Percentiles rank a stretch among this genome's conserved stretches.
These are phyloP conservation scores for Gracilaria caudata DNA, from an alignment of 23 red algal species.

Conservation along the genomic window DNA sequence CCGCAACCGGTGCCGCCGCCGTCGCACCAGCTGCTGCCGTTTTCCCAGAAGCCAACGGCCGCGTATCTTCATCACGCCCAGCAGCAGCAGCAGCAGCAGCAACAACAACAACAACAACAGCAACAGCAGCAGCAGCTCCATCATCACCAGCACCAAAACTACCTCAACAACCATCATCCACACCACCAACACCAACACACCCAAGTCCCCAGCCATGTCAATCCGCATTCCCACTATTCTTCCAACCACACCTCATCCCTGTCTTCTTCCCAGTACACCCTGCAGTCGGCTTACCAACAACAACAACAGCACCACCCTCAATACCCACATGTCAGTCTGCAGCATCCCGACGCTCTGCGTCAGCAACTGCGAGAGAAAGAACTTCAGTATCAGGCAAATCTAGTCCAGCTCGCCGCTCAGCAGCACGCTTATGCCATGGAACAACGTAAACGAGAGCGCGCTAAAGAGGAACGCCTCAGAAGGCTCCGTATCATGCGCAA, in stretches of 20 bases:
- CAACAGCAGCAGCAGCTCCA: background rate
- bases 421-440: slow-evolving; percentile 22
- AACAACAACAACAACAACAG: background rate
- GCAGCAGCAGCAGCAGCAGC: slow-evolving; percentile 17
- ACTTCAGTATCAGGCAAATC: slow-evolving; percentile 35
- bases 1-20: slow-evolving; percentile 8
- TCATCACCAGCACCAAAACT: slow-evolving; percentile 11
- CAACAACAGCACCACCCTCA: background rate
- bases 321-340: background rate
- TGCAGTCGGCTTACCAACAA: background rate
- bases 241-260: slow-evolving; percentile 9
- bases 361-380: slow-evolving; percentile 7
- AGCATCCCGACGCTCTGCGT: slow-evolving; percentile 16
- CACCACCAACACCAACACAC: slow-evolving; percentile 30
- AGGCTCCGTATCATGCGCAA: slow-evolving; percentile 67
- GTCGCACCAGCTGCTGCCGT: slow-evolving; percentile 4
- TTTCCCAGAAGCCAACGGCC: background rate
- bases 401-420: slow-evolving; percentile 9
- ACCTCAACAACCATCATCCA: slow-evolving; percentile 18
- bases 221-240: background rate
- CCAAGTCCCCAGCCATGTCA: background rate
- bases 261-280: background rate
- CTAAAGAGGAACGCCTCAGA: slow-evolving; percentile 48
- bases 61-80: slow-evolving; percentile 14
- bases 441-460: slow-evolving; percentile 21